Base-by-base conservation (phyloP, 306 rosid species). In the Vigna trinervia region DNA sequence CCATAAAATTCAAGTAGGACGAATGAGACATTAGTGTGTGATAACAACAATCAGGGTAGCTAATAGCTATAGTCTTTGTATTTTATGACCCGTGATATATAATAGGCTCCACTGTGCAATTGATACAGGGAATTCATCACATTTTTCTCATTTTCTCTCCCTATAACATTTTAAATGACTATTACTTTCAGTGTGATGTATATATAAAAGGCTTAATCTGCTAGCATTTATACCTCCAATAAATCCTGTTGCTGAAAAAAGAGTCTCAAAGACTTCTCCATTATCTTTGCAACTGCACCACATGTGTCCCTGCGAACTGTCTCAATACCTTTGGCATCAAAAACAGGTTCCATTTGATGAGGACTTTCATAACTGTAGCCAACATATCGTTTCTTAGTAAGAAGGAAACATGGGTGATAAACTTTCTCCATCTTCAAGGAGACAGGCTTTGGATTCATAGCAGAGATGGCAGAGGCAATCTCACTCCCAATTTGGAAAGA, bases 261-360 rank as follows among this genome's bases (percentile, higher is more conserved):
- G 26, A 88, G 84, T 84, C 96, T 90, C 80, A 94, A 77, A 69
- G 98, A 94, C 84, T 86, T 88, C 80, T 94, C 97, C 96, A 94
- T 80, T 52, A 84, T 88, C 87, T 92, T 94, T 79, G 95, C 86
- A 85, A 94, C 97, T 74, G 98, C 96, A 66, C 75, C 89, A 77
- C 98, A 92, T 2, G 97, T 92, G 79, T 94, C 98, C 85, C 98
- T 88, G 72, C 98, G 93, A 74, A 94, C 92, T 54, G 97, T 94
- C 86, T 94, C 98, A 82, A 94, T 89, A 53, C 98, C 98, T 81
- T 94, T 94, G 63, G 98, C 98, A 87, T 94, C 98, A 90, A 94
- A 92, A 59, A 84, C 74, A 39, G 96, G 97, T 81, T 85, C 87
- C 56, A 4, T 69, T 83, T 92, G 96, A 66, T 84, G 74, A 73